Base-by-base conservation (phyloP, 1,284 basidiomycete species). In the Ceratobasidium papillatum region DNA sequence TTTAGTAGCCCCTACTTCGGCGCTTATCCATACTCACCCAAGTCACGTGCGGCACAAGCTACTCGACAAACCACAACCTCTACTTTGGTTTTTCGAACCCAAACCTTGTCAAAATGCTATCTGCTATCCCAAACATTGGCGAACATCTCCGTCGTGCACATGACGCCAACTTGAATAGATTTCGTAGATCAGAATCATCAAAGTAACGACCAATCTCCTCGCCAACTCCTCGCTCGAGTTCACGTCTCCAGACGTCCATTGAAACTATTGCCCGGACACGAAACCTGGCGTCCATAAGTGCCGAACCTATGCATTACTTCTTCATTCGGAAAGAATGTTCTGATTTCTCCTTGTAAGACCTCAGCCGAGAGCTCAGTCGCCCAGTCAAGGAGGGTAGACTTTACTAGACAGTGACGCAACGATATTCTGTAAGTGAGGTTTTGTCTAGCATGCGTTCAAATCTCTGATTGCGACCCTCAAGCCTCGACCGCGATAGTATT, bases 311-410 rank as follows among this genome's bases (percentile, higher is more conserved):
- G 5, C 51, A 56, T 56, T 41, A n/a, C 27, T 68, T 25, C 49
- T 36, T 25, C 34, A n/a, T 56, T 68, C 27, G n/a, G 49, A 14
- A 14, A 11, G 8, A 38, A 19, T 54, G 25, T 56, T 49, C 51
- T 25, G 30, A 36, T 68, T 38, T 49, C 30, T 51, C 34, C 51
- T 51, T 32, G 52, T 22, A 71, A 12, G 14, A 59, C 54, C n/a
- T 27, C 54, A 71, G 68, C 68, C 45, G 68, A 49, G 38, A 71
- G 68, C 68, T 71, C 68, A 71, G 54, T 71, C 54, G 22, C 36
- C 25, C 27, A 22, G 9, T 14, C 12, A 9, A 41, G 43, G n/a
- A 25, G 52, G 1, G 25, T 30, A 58, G 19, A 22, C 14, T 59
- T 14, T 19, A 32, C 36, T 71, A 54, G 41, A 22, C 32, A 32